Base-by-base conservation (phyloP, 2,329 filamentous ascomycete genomes). In the Cucurbitaria berberidis region DNA sequence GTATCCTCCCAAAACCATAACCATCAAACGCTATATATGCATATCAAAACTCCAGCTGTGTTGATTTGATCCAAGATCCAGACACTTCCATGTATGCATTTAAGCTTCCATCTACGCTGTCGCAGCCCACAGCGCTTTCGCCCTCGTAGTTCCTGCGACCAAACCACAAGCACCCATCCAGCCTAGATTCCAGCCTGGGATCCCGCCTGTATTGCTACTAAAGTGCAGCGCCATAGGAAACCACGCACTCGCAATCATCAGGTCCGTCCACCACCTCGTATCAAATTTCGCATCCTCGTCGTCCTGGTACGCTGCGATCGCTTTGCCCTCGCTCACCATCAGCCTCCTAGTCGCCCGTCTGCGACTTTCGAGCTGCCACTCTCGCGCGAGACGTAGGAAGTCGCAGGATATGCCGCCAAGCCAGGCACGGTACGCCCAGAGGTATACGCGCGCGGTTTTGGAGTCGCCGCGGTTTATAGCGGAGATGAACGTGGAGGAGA, bases 131-230 rank as follows among this genome's bases (percentile, higher is more conserved):
- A 71, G 42, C 19, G 64, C 66, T 47, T 59, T 67, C 15, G 62
- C 52, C 47, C 68, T 64, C 36, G 64, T 63, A 29, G 74, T 65
- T 1, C 76, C 76, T 16, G 77, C 77, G 26, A 78, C 65, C 35
- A 72, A 61, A 44, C 77, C 77, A 63, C 72, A 76, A 24, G 71
- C 55, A 0, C 77, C 77, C 77, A 79, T 78, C 45, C 71, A 63
- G 1, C 77, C 77, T 53, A 78, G 36, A 57, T 78, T 78, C 71
- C 76, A 78, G 2, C 77, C 76, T 0, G 77, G 77, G 19, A 80
- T 51, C 0, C 77, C 77, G 21, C 67, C 70, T 13, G 59, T 69
- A 19, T 64, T 65, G 45, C 68, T 73, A 42, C 73, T 73, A 49
- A 74, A 78, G 39, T 80, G 76, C 53, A 72, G 55, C 11, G 77